Evolutionary conservation across 345 rosid species (phyloP), one percentile per base, ranked within the genome.

Genomic region (Geranium rotundifolium): DNA sequence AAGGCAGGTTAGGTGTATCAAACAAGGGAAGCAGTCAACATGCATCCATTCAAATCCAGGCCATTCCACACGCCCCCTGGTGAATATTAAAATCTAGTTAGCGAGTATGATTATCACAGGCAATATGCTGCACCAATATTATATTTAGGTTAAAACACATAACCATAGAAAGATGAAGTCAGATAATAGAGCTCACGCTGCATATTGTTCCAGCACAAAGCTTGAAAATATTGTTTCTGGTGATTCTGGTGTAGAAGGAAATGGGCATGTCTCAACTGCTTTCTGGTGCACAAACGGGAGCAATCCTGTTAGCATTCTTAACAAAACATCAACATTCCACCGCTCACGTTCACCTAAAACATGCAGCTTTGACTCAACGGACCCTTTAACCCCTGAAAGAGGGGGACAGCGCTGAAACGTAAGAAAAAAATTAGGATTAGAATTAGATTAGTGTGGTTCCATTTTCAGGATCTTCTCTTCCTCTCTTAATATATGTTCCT

Each of bases 351-450:
- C 96, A 72, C 98, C 98, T 67, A 92, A 72, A 68, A 81, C 91
- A 72, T 77, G 95, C 63, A 92, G 77, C 74, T 89, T 90, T 63
- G 90, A 87, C 73, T 92, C 98, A 70, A 89, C 65, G 60, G 97
- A 87, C 61, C 98, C 95, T 80, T 92, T 93, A 71, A 92, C 96
- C 46, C 97, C 97, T 56, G 98, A 89, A 75, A 89, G 84, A 57
- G 95, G 95, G 49, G 98, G 96, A 59, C 97, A 87, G 55, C 74
- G 86, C 98, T 92, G 83, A 69, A 71, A 68, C 41, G 10, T 5
- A 54, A 57, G 29, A 52, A 20, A 63, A 67, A 23, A 23, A 23
- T 23, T 23, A 23, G 27, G 20, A 58, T 34, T 34, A 56, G 71
- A 50, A 54, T 57, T 58, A 56, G 56, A 49, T 52, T 34, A 5